Evolutionary conservation across 257 asterid genomes (phyloP).

Genomic region (Lantana camara): DNA sequence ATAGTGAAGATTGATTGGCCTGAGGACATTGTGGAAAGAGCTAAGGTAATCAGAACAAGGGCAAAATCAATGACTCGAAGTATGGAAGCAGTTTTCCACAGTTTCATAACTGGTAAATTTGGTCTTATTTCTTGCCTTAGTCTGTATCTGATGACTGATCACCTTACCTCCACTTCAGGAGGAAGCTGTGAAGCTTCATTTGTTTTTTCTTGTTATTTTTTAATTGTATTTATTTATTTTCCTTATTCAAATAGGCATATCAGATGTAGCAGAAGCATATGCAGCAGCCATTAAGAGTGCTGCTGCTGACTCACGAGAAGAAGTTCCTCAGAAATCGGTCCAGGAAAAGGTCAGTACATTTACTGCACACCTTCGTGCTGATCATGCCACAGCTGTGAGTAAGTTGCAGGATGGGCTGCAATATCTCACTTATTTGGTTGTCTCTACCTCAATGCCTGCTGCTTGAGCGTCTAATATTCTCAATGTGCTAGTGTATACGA

Average conservation of each 20-base stretch:
- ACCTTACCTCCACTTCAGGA: no score
- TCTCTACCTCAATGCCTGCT: constrained; percentile 78
- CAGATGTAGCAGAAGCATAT: constrained; percentile 87
- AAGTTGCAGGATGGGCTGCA: constrained; percentile 90
- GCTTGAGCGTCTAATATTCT: constrained; percentile 34
- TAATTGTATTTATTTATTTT: background rate
- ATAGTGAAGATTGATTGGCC: constrained; percentile 74
- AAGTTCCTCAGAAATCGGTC: constrained; percentile 50
- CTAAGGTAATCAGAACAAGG: constrained; percentile 68
- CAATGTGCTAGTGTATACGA: no score
- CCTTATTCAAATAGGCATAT: constrained; percentile 59
- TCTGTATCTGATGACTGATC: no score
- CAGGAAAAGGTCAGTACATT: constrained; percentile 64
- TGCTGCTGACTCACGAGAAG: constrained; percentile 51
- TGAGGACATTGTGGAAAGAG: constrained; percentile 83
- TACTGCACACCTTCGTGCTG: constrained; percentile 61
- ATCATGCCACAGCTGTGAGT: constrained; percentile 66
- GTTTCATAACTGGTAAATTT: constrained; percentile 77
- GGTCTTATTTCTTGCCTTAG: constrained; percentile 19
- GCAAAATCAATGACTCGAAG: constrained; percentile 63
- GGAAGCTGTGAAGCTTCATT: background rate
- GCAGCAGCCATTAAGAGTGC: constrained; percentile 59
- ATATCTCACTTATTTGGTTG: constrained; percentile 60
- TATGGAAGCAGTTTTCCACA: constrained; percentile 69
- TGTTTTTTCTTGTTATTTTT: no score